phyloP scores from a whole-genome alignment of 768 basidiomycete species.

The Tulasnella sp. region DNA sequence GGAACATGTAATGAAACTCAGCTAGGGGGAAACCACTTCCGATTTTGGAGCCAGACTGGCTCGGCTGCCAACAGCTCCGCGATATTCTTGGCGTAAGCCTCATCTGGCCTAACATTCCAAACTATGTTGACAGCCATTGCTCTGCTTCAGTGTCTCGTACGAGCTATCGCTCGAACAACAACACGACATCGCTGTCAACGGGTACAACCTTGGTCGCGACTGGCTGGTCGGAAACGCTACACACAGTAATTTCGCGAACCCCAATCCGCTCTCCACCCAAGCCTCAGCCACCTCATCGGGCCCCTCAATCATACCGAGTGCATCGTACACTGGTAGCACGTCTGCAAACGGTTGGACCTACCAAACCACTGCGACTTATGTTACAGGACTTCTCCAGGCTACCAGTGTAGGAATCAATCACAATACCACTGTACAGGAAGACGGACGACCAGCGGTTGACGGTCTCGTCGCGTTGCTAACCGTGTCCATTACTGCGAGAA shows the following conservation, averaged over 20 bases:
- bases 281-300: slow-evolving; percentile 8
- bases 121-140: not conserved
- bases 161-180: slow-evolving; percentile 52
- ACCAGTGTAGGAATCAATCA: slow-evolving; percentile 66
- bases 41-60: slow-evolving; percentile 83
- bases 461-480: slow-evolving; percentile 75
- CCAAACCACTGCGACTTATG: slow-evolving; percentile 56
- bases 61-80: slow-evolving; percentile 55
- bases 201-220: slow-evolving; percentile 52
- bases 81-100: slow-evolving; percentile 52
- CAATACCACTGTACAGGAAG: slow-evolving; percentile 43
- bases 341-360: slow-evolving; percentile 65
- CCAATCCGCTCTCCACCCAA: slow-evolving; percentile 10
- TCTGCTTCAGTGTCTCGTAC: slow-evolving; percentile 41
- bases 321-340: slow-evolving; percentile 49
- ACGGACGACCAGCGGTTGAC: slow-evolving; percentile 57
- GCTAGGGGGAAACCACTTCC: slow-evolving; percentile 77
- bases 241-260: slow-evolving; percentile 30
- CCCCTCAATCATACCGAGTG: slow-evolving; percentile 50
- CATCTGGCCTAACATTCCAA: not conserved
- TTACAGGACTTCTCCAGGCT: slow-evolving; percentile 62
- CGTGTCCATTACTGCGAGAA: slow-evolving; percentile 39
- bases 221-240: slow-evolving; percentile 83
- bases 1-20: slow-evolving; percentile 83
- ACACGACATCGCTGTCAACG: slow-evolving; percentile 69